Conservation (phyloP, 768 basidiomycete genomes). For the Baorangia bicolor region DNA sequence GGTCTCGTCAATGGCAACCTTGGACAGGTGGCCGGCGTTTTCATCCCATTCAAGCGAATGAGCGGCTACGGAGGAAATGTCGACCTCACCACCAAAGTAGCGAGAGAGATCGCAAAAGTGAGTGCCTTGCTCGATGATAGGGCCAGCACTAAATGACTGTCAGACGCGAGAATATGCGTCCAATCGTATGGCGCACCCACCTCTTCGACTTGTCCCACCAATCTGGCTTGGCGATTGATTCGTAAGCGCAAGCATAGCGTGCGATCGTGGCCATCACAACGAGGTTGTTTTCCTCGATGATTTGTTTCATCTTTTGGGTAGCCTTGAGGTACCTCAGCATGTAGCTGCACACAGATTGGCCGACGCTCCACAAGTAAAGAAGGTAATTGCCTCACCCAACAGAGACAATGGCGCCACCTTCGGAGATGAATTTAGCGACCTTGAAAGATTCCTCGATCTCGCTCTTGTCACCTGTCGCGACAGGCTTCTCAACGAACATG, state of each 20-base stretch:
- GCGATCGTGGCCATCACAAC: slow-evolving; percentile 96
- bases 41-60: slow-evolving; percentile 94
- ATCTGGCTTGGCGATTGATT: slow-evolving; percentile 74
- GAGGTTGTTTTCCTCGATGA: slow-evolving; percentile 91
- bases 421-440: slow-evolving; percentile 69
- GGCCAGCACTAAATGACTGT: slow-evolving; percentile 54
- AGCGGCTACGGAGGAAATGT: slow-evolving; percentile 74
- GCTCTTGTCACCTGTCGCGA: slow-evolving; percentile 73
- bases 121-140: slow-evolving; percentile 89
- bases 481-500: slow-evolving; percentile 91
- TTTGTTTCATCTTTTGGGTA: slow-evolving; percentile 95
- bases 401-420: slow-evolving; percentile 77
- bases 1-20: slow-evolving; percentile 80
- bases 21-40: slow-evolving; percentile 79
- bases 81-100: slow-evolving; percentile 96
- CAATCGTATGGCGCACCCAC: slow-evolving; percentile 42
- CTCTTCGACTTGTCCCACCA: slow-evolving; percentile 96
- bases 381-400: slow-evolving; percentile 63
- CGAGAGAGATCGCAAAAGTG: slow-evolving; percentile 97
- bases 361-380: neutral
- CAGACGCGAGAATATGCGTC: neutral
- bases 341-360: slow-evolving; percentile 48
- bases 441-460: slow-evolving; percentile 69
- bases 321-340: slow-evolving; percentile 94
- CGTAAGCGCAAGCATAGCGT: slow-evolving; percentile 89